phyloP scores from a whole-genome alignment of 208 protist genomes.

The Leishmania arabica region DNA sequence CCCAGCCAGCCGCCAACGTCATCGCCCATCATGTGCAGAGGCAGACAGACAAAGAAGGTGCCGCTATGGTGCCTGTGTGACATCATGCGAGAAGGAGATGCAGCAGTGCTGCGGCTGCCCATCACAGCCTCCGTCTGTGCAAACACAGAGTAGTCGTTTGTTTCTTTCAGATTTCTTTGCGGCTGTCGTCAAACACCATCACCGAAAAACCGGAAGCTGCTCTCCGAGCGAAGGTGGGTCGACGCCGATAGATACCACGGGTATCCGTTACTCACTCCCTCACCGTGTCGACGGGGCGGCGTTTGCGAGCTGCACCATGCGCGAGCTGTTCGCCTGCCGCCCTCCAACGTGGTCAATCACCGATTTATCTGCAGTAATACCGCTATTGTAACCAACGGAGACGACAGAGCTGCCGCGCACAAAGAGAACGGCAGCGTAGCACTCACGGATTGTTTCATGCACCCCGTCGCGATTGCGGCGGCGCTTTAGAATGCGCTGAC shows the following conservation, averaged over 20 bases:
- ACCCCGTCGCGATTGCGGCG: slow-evolving; percentile 21
- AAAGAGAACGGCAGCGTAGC: slow-evolving; percentile 76
- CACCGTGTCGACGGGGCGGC: slow-evolving; percentile 37
- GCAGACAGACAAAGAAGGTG: not conserved
- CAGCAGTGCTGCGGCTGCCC: not conserved
- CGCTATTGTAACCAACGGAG: slow-evolving; percentile 58
- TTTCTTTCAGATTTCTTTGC: not conserved
- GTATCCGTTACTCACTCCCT: not conserved
- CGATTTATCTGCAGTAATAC: slow-evolving; percentile 63
- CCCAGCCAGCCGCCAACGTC: not conserved
- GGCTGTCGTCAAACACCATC: not conserved
- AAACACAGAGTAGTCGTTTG: not conserved
- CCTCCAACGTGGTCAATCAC: slow-evolving; percentile 66
- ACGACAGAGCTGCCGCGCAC: slow-evolving; percentile 69
- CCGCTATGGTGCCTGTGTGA: not conserved
- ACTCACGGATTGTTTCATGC: slow-evolving; percentile 42
- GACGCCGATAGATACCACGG: not conserved
- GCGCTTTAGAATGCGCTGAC: slow-evolving; percentile 54
- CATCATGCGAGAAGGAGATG: too few species aligned
- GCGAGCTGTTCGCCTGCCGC: slow-evolving; percentile 37
- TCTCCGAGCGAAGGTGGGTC: not conserved
- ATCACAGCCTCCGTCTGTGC: not conserved
- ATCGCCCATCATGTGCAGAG: not conserved
- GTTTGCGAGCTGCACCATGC: slow-evolving; percentile 68
- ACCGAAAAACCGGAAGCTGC: not conserved